phyloP scores from a whole-genome alignment of 2,329 filamentous ascomycete species.

The Hysterium pulicare region DNA sequence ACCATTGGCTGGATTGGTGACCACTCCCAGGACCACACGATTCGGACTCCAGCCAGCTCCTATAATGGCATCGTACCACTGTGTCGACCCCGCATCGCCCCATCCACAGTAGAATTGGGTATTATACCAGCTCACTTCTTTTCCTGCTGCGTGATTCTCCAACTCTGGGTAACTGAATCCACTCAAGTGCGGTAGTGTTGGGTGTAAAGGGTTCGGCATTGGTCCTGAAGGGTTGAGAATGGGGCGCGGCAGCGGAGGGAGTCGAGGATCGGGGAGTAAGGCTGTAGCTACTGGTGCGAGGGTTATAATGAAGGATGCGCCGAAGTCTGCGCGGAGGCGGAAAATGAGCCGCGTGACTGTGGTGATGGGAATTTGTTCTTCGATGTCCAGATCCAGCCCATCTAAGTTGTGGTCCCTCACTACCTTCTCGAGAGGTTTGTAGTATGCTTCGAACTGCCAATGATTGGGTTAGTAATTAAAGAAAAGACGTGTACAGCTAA shows the following conservation, averaged over 20 bases:
- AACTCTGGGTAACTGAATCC: slow-evolving; percentile 79
- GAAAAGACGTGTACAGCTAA: neutral
- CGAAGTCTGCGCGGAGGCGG: slow-evolving; percentile 60
- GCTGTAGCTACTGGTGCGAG: slow-evolving; percentile 79
- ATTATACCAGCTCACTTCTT: slow-evolving; percentile 78
- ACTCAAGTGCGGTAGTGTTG: slow-evolving; percentile 59
- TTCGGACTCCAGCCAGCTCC: slow-evolving; percentile 66
- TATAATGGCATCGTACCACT: slow-evolving; percentile 53
- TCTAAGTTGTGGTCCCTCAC: slow-evolving; percentile 53
- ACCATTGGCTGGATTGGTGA: slow-evolving; percentile 76
- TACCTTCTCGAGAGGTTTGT: slow-evolving; percentile 64
- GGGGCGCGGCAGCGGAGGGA: slow-evolving; percentile 27
- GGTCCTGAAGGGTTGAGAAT: slow-evolving; percentile 26
- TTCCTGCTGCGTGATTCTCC: slow-evolving; percentile 47
- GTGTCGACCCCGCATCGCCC: slow-evolving; percentile 60
- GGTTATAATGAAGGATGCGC: slow-evolving; percentile 68
- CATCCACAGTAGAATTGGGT: slow-evolving; percentile 92
- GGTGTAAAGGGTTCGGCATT: slow-evolving; percentile 31
- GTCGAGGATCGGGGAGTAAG: slow-evolving; percentile 49
- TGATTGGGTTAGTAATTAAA: slow-evolving; percentile 8
- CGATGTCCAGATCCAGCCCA: slow-evolving; percentile 46
- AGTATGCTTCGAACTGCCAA: slow-evolving; percentile 67
- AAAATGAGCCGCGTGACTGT: slow-evolving; percentile 56
- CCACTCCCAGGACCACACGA: slow-evolving; percentile 74
- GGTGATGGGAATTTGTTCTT: slow-evolving; percentile 68